Evolutionary conservation across 441 rosid species (phyloP).

Genomic region (Viola pubescens): DNA sequence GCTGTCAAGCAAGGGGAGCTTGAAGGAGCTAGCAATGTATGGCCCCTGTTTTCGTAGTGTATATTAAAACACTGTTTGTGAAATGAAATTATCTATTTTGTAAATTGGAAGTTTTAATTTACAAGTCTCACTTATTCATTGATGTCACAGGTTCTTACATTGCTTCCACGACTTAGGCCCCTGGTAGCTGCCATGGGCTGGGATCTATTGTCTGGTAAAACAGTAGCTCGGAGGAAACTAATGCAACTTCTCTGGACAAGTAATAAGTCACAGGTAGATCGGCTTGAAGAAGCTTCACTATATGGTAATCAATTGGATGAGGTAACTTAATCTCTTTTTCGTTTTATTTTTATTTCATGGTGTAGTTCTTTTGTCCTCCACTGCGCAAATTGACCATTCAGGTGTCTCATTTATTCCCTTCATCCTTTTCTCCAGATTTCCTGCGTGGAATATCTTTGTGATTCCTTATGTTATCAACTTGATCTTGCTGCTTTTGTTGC

Average conservation of each 20-base stretch:
- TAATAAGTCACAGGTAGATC: slow-evolving; percentile 55
- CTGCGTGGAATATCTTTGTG: slow-evolving; percentile 79
- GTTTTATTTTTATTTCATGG: neutral
- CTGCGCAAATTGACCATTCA: neutral
- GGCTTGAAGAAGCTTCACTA: slow-evolving; percentile 71
- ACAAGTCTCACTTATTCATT: slow-evolving; percentile 20
- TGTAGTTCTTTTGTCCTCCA: neutral
- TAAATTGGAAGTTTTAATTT: slow-evolving; percentile 10
- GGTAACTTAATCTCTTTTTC: slow-evolving; percentile 28
- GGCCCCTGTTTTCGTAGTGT: slow-evolving; percentile 31
- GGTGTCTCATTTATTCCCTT: neutral
- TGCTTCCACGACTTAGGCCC: slow-evolving; percentile 79
- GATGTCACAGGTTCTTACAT: slow-evolving; percentile 51
- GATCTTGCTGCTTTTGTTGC: slow-evolving; percentile 89
- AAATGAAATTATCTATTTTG: slow-evolving; percentile 16
- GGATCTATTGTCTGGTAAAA: slow-evolving; percentile 83
- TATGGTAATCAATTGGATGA: slow-evolving; percentile 63
- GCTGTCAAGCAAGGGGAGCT: slow-evolving; percentile 63
- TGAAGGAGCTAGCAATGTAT: slow-evolving; percentile 81
- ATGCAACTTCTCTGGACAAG: slow-evolving; percentile 78
- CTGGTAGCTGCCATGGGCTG: slow-evolving; percentile 93
- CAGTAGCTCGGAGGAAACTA: slow-evolving; percentile 57
- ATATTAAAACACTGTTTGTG: slow-evolving; percentile 18
- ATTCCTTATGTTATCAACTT: slow-evolving; percentile 76
- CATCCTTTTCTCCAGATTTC: slow-evolving; percentile 52